Percentiles rank a stretch among this genome's conserved stretches.
Conservation (phyloP, 1,139 yeast species). For the Candida labiduridarum region DNA sequence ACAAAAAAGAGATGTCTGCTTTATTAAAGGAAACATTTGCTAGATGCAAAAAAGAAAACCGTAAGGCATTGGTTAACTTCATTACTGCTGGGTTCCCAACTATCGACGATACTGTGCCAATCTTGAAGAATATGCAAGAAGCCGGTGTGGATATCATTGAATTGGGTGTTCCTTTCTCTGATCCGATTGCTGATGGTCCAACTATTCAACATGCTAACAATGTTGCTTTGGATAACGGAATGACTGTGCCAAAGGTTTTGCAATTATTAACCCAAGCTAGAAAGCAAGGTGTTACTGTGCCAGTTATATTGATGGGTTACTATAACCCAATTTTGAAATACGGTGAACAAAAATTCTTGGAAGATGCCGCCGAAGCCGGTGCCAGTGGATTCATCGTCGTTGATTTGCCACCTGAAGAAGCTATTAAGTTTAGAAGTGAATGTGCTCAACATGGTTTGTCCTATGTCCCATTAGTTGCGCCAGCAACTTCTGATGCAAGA, state of each 20-base stretch:
- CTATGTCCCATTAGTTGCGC: conserved; percentile 93
- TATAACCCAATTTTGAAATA: conserved; percentile 90
- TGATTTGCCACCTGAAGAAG: conserved; percentile 98
- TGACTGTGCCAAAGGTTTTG: conserved; percentile 67
- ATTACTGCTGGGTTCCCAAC: conserved; percentile 95
- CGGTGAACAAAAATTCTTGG: conserved; percentile 83
- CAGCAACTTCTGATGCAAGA: conserved; percentile 91
- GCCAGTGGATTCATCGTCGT: conserved; percentile 94
- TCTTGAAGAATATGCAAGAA: conserved; percentile 82
- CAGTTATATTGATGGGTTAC: conserved; percentile 94
- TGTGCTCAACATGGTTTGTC: conserved; percentile 73
- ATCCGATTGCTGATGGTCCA: conserved; percentile 98
- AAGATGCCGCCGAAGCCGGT: conserved; percentile 81
- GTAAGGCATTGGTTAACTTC: conserved; percentile 89
- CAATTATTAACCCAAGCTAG: conserved; percentile 79
- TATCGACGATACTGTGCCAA: conserved; percentile 82
- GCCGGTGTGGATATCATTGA: conserved; percentile 97
- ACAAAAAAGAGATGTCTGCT: conserved; percentile 54
- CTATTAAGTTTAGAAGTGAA: conserved; percentile 75
- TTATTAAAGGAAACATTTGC: conserved; percentile 71
- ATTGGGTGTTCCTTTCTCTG: conserved; percentile 96
- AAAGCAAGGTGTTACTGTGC: conserved; percentile 79
- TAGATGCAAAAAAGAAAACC: conserved; percentile 69
- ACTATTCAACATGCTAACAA: conserved; percentile 89
- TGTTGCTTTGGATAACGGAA: conserved; percentile 77